Base-by-base conservation (phyloP, 495 filamentous ascomycete species). In the Penicillium verhagenii region DNA sequence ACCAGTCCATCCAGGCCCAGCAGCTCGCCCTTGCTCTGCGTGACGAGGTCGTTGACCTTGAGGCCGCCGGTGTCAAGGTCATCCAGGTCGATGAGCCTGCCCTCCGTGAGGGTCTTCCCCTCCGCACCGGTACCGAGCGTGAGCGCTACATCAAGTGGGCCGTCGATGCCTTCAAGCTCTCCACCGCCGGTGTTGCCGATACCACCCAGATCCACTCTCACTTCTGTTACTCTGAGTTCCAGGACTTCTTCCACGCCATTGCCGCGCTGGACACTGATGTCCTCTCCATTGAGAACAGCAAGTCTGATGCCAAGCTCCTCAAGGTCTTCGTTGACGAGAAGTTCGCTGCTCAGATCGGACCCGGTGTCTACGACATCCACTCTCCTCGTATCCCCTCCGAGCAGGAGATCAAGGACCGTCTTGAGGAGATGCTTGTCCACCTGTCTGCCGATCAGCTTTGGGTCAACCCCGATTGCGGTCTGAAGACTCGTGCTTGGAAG, bases 141-240 rank as follows among this genome's bases (percentile, higher is more conserved):
- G 89, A 92, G 73, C 86, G 89, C 56, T 98, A 98, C 84, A 83
- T 98, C 55, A 72, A 87, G 66, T 98, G 94, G 94, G 95, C 94
- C 51, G 95, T 98, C 67, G 83, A 93, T 75, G 88, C 91, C 65
- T 98, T 98, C 91, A 89, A 87, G 70, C 90, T 98, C 59, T 84
- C 94, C 54, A 92, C 91, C 64, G 83, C 91, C 48, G 93, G 90
- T 68, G 94, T 97, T 49, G 71, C 88, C 68, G 90, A 98, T 71
- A 88, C 85, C 51, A 97, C 95, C 61, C 94, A 98, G 82, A 96
- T 98, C 76, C 94, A 98, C 85, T 96, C 91, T 47, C 94, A 98
- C 82, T 98, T 98, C 91, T 98, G 94, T 77, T 98, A 98, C 86
- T 96, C 92, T 42, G 94, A 98, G 82, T 98, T 98, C 89, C 94